Conservation (phyloP, 1,139 yeast species). For the Petasospora rhodanensis region DNA sequence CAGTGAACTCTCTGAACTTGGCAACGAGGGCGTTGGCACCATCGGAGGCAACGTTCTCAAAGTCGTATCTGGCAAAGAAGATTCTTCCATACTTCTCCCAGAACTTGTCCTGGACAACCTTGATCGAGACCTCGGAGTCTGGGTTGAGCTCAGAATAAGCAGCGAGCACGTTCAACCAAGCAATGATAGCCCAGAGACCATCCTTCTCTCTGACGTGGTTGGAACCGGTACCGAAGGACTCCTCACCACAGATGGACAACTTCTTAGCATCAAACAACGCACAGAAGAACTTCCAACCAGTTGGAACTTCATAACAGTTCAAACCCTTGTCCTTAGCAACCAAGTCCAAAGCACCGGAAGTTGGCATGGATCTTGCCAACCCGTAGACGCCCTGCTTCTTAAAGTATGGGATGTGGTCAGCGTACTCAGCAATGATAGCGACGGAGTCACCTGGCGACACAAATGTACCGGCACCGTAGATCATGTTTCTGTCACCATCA, state of each 20-base stretch:
- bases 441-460: conserved; percentile 99
- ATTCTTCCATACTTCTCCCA: conserved; percentile 96
- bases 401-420: conserved; percentile 83
- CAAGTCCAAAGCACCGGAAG: conserved; percentile 88
- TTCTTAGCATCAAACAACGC: conserved; percentile 90
- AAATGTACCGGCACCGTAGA: conserved; percentile 91
- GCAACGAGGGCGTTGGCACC: conserved; percentile 72
- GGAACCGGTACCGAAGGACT: conserved; percentile 96
- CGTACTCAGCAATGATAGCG: conserved; percentile 94
- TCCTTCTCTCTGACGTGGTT: conserved; percentile 97
- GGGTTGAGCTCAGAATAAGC: conserved; percentile 59
- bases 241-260: conserved; percentile 96
- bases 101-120: conserved; percentile 75
- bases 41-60: conserved; percentile 72
- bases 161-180: conserved; percentile 95
- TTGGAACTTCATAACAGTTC: conserved; percentile 88
- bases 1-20: conserved; percentile 46
- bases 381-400: conserved; percentile 83
- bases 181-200: conserved; percentile 96
- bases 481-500: conserved; percentile 99
- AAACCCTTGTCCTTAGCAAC: conserved; percentile 80
- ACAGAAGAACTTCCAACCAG: conserved; percentile 99
- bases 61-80: conserved; percentile 96
- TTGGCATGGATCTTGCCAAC: conserved; percentile 97
- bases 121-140: conserved; percentile 60